Percentiles rank a stretch among this genome's conserved stretches.
These are phyloP conservation scores for Eutrema salsugineum DNA, from an alignment of 441 rosid species.

Conservation along the genomic window DNA sequence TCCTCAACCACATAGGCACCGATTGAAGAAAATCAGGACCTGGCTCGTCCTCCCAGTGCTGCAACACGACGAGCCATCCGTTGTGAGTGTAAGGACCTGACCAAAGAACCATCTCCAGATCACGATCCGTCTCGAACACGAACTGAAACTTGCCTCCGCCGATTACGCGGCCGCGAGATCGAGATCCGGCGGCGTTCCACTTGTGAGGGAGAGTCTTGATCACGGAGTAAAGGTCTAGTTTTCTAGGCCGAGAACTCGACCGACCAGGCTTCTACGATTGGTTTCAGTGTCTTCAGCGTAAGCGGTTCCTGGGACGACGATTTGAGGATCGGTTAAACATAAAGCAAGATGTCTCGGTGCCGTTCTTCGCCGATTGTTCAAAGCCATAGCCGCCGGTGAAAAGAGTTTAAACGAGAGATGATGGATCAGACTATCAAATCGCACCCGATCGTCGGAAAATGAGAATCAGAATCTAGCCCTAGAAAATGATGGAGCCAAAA, in stretches of 20 bases:
- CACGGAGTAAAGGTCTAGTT: background rate
- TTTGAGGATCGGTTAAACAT: background rate
- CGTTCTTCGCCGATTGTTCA: background rate
- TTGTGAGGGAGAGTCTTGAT: background rate
- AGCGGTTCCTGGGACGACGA: background rate
- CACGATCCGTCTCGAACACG: background rate
- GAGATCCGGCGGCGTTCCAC: background rate
- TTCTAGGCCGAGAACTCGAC: background rate
- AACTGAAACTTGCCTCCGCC: conserved; percentile 2
- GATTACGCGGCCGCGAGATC: background rate
- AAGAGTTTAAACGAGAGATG: background rate
- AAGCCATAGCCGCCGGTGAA: background rate
- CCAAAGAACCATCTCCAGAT: conserved; percentile 3
- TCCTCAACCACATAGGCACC: conserved; percentile 1
- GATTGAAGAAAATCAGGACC: background rate
- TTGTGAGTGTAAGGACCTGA: background rate
- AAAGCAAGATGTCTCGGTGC: background rate
- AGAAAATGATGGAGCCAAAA: too few species aligned
- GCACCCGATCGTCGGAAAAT: background rate
- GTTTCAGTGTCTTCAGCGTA: background rate
- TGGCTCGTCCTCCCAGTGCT: background rate
- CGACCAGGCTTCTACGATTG: background rate
- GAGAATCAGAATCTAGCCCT: too few species aligned
- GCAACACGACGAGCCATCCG: conserved; percentile 1
- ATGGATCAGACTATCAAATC: background rate